Percentiles rank a stretch among this genome's conserved stretches.
These are phyloP conservation scores for Suillus subluteus DNA, from an alignment of 768 basidiomycete species.

Conservation along the genomic window DNA sequence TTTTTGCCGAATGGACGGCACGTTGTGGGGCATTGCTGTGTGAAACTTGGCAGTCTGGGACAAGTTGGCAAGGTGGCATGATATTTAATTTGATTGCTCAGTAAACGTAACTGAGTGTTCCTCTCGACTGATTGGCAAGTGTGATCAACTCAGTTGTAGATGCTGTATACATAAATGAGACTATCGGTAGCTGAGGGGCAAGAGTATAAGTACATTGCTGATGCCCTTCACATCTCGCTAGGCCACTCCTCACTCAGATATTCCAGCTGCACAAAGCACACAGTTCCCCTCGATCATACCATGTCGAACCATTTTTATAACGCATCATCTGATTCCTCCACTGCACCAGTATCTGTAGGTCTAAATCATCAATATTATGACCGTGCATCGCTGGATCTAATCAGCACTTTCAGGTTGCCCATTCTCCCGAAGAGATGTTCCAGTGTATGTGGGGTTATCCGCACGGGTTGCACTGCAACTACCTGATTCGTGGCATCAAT, in stretches of 20 bases:
- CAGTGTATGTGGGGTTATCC: constrained; percentile 4
- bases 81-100: not conserved
- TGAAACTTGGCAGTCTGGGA: not conserved
- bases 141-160: not conserved
- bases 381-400: not conserved
- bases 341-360: not conserved
- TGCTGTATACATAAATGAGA: not conserved
- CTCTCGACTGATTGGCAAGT: not conserved
- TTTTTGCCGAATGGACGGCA: not conserved
- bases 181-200: not conserved
- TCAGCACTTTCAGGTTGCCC: not conserved
- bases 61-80: not conserved
- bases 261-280: not conserved
- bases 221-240: not conserved
- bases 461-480: not conserved
- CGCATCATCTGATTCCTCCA: not conserved
- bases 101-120: not conserved
- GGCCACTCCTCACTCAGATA: not conserved
- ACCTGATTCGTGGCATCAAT: not conserved
- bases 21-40: not conserved
- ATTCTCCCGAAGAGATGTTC: not conserved
- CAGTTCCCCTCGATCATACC: not conserved
- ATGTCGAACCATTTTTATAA: constrained; percentile 2
- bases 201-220: not conserved
- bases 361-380: not conserved